phyloP scores from a whole-genome alignment of 2,329 filamentous ascomycete species.

The Calycina herbarum region DNA sequence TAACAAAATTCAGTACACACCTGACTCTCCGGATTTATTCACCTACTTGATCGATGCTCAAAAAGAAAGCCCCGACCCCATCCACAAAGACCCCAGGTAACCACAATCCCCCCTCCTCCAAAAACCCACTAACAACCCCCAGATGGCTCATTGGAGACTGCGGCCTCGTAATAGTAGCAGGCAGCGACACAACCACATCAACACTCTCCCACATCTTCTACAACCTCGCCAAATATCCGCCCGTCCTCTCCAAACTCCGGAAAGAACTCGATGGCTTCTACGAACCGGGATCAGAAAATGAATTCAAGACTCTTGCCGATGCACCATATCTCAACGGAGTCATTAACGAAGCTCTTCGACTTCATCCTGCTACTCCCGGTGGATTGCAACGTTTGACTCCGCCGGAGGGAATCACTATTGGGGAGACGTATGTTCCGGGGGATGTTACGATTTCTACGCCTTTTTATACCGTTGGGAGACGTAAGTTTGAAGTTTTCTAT shows the following conservation, averaged over 20 bases:
- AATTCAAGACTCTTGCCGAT: constrained; percentile 20
- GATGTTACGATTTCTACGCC: constrained; percentile 21
- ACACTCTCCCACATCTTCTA: constrained; percentile 45
- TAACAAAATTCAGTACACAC: constrained; percentile 4
- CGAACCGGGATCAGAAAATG: constrained; percentile 10
- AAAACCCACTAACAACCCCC: neutral
- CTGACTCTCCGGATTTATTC: constrained; percentile 13
- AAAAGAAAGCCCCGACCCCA: constrained; percentile 14
- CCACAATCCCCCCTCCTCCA: no score
- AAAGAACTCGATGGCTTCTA: constrained; percentile 21
- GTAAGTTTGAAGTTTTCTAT: constrained; percentile 17
- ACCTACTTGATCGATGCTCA: constrained; percentile 19
- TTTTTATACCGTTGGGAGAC: constrained; percentile 23
- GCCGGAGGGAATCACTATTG: constrained; percentile 39
- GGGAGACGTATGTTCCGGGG: constrained; percentile 25
- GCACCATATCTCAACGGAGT: constrained; percentile 39
- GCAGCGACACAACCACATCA: constrained; percentile 45
- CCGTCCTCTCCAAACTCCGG: constrained; percentile 19
- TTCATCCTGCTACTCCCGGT: constrained; percentile 41
- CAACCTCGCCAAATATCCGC: constrained; percentile 22
- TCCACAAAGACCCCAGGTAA: constrained; percentile 14
- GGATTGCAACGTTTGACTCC: constrained; percentile 37
- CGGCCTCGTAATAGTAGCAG: constrained; percentile 39
- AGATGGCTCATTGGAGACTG: constrained; percentile 26
- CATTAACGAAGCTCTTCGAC: constrained; percentile 44